These are phyloP conservation scores for Pichia inconspicua DNA, from an alignment of 1,139 yeast species.

Conservation along the genomic window DNA sequence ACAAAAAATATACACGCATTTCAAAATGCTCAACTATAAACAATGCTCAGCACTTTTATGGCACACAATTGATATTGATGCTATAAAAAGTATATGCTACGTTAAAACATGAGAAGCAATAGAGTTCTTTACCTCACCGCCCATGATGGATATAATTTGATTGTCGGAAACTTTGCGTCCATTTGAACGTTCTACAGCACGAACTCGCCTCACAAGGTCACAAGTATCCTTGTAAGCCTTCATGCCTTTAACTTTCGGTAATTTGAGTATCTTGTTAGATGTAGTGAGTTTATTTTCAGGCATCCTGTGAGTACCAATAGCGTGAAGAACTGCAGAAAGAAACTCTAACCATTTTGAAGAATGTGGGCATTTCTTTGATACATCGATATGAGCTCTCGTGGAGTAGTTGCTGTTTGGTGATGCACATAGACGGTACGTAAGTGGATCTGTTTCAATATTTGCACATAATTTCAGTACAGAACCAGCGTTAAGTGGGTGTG, in stretches of 20 bases:
- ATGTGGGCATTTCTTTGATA: slow-evolving; percentile 18
- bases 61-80: no score
- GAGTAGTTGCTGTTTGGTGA: slow-evolving; percentile 36
- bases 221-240: slow-evolving; percentile 6
- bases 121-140: slow-evolving; percentile 13
- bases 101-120: background rate
- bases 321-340: slow-evolving; percentile 30
- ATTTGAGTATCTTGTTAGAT: slow-evolving; percentile 39
- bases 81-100: background rate
- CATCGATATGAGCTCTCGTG: slow-evolving; percentile 28
- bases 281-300: slow-evolving; percentile 32
- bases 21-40: background rate
- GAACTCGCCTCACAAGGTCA: slow-evolving; percentile 8
- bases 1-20: background rate
- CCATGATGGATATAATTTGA: slow-evolving; percentile 8
- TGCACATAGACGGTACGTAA: slow-evolving; percentile 39
- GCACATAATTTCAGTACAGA: slow-evolving; percentile 39
- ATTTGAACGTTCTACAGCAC: slow-evolving; percentile 3
- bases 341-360: slow-evolving; percentile 29
- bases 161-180: slow-evolving; percentile 7
- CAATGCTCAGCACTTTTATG: no score
- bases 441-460: slow-evolving; percentile 42
- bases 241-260: slow-evolving; percentile 21
- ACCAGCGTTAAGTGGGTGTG: slow-evolving; percentile 24
- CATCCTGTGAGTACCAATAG: slow-evolving; percentile 25